Base-by-base conservation (phyloP, 2,329 filamentous ascomycete species). In the Fusarium acutatum region DNA sequence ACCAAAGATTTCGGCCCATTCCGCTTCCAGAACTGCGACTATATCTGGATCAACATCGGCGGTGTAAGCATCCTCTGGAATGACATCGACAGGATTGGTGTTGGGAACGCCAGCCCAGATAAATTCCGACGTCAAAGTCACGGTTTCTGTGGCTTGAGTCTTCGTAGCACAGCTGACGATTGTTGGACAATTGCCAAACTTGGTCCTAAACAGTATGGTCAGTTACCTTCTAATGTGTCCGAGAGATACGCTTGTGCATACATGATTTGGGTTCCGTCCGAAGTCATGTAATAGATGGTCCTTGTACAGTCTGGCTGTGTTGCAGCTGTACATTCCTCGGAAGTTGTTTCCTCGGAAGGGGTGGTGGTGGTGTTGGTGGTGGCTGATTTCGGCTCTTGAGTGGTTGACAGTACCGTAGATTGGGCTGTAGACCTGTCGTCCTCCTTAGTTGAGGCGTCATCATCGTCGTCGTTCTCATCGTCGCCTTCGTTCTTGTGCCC, bases 61-160 rank as follows among this genome's bases (percentile, higher is more conserved):
- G 9, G 44, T 28, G 26, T 47, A 47, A 22, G 44, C 44, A 2
- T 47, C 26, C 0, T 47, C 13, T 0, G 44, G 26, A 3, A 46
- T 46, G 0, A 46, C 0, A 0, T 4, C 14, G 9, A 7, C 26
- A 14, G 44, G 44, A 5, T 46, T 22, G 0, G 26, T 28, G 18
- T 46, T 4, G 3, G 18, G 44, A 22, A 28, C 26, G 0, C 44
- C 44, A 28, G 26, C 44, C 26, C 44, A 47, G 3, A 47, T 0
- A 3, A 47, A 28, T 6, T 47, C 9, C 4, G 44, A 0, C 1
- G 18, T 28, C 2, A 47, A 47, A 1, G 26, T 47, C 44, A 47
- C 26, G 20, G 44, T 47, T 28, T 0, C 26, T 0, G 26, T 47
- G 26, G 20, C 20, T 2, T 47, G 44, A 0, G 44, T 47, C 20